phyloP scores from a whole-genome alignment of 2,329 filamentous ascomycete genomes.

The Daldinia sp. region DNA sequence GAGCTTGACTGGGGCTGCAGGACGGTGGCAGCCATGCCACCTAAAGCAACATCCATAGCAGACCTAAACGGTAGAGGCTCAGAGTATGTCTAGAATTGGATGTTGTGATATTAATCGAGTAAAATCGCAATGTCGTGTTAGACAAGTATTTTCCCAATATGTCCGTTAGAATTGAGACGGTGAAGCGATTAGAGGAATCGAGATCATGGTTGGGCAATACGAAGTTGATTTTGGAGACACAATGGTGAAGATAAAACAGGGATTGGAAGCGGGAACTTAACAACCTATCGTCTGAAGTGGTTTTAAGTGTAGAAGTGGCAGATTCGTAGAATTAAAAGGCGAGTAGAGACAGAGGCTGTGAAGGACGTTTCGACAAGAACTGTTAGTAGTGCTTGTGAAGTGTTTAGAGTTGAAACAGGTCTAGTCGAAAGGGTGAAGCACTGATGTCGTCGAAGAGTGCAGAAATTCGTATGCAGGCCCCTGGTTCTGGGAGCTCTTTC shows the following conservation, averaged over 20 bases:
- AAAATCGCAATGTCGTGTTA: slow-evolving; percentile 38
- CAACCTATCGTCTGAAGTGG: slow-evolving; percentile 9
- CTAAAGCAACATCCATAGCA: slow-evolving; percentile 49
- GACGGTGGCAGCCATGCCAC: slow-evolving; percentile 50
- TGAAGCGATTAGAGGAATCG: slow-evolving; percentile 24
- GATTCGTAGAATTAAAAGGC: slow-evolving; percentile 12
- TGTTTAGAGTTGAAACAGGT: slow-evolving; percentile 48
- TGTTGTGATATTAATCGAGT: slow-evolving; percentile 38
- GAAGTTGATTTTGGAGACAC: slow-evolving; percentile 7
- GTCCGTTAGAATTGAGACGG: slow-evolving; percentile 36
- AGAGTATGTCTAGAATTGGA: slow-evolving; percentile 16
- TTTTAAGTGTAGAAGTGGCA: slow-evolving; percentile 11
- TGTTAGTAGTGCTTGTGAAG: slow-evolving; percentile 43
- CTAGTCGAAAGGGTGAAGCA: slow-evolving; percentile 35
- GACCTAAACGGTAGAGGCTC: slow-evolving; percentile 10
- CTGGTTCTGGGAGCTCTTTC: slow-evolving; percentile 37
- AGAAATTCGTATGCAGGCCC: slow-evolving; percentile 39
- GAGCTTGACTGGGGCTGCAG: slow-evolving; percentile 49
- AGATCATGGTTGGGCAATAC: slow-evolving; percentile 37
- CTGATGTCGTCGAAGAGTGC: slow-evolving; percentile 40
- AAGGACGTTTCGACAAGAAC: slow-evolving; percentile 44
- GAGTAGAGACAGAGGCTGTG: slow-evolving; percentile 23
- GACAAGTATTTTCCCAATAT: slow-evolving; percentile 26
- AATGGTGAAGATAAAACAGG: slow-evolving; percentile 4
- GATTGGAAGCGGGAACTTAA: slow-evolving; percentile 16